These are phyloP conservation scores for Gilbertella persicaria DNA, from an alignment of 371 early-diverging fungal species.

Conservation along the genomic window DNA sequence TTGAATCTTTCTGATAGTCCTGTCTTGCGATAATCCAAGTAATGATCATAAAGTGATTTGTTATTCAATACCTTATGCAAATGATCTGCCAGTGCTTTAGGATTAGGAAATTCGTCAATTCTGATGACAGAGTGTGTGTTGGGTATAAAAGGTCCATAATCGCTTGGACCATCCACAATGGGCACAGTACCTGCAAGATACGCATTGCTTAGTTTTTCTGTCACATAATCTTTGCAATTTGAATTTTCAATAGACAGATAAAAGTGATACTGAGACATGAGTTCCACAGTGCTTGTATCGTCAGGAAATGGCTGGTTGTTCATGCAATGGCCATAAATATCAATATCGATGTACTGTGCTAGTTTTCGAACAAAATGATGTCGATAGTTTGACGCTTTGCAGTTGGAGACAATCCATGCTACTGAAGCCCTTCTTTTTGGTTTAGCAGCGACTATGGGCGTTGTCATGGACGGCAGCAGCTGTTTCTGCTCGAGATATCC, in stretches of 20 bases:
- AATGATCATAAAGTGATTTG: background rate
- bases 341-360: constrained; percentile 9
- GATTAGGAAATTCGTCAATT: constrained; percentile 7
- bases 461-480: background rate
- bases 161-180: constrained; percentile 16
- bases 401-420: constrained; percentile 18
- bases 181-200: constrained; percentile 9
- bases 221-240: constrained; percentile 16
- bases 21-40: constrained; percentile 2
- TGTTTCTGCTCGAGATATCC: constrained; percentile 5
- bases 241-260: constrained; percentile 12
- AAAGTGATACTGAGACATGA: constrained; percentile 8
- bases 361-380: constrained; percentile 13
- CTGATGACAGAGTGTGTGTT: constrained; percentile 8
- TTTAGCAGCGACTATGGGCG: background rate
- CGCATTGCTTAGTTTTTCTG: constrained; percentile 11
- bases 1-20: constrained; percentile 5
- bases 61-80: background rate
- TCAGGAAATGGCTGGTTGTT: constrained; percentile 1
- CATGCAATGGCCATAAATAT: constrained; percentile 14
- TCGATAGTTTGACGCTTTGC: constrained; percentile 11
- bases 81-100: constrained; percentile 1
- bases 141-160: constrained; percentile 18
- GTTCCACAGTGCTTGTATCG: constrained; percentile 1
- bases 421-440: constrained; percentile 1